Evolutionary conservation across 169 alveolate genomes (phyloP).

Genomic region (Perkinsus marinus): DNA sequence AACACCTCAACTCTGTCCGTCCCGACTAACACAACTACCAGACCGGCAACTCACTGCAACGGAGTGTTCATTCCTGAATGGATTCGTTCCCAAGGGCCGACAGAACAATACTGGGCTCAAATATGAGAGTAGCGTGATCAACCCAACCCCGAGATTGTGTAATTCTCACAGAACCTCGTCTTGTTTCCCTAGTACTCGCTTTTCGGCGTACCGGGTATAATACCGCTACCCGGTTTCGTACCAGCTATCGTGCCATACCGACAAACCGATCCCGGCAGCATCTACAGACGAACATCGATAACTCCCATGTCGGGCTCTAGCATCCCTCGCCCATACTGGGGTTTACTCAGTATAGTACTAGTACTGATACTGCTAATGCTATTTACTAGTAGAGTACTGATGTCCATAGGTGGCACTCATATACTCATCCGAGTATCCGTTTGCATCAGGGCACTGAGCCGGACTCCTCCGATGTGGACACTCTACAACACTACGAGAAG

Average conservation of each 20-base stretch:
- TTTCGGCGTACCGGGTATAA: neutral
- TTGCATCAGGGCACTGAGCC: slow-evolving; percentile 33
- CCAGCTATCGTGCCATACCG: too few species aligned
- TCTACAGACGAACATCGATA: neutral
- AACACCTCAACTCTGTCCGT: neutral
- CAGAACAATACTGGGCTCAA: slow-evolving; percentile 67
- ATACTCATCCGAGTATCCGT: slow-evolving; percentile 63
- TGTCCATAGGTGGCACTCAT: slow-evolving; percentile 54
- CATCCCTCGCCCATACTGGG: slow-evolving; percentile 42
- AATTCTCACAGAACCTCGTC: slow-evolving; percentile 60
- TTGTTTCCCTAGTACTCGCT: slow-evolving; percentile 45
- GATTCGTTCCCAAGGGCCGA: slow-evolving; percentile 64
- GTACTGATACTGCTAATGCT: too few species aligned
- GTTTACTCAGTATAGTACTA: slow-evolving; percentile 56
- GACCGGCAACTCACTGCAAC: too few species aligned
- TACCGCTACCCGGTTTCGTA: too few species aligned
- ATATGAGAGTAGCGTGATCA: slow-evolving; percentile 58
- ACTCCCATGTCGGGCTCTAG: neutral
- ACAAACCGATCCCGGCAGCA: neutral
- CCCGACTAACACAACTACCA: neutral
- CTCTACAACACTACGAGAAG: too few species aligned
- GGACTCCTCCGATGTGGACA: neutral
- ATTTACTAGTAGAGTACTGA: too few species aligned
- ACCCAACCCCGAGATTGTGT: slow-evolving; percentile 63
- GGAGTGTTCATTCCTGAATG: neutral